These are phyloP conservation scores for Thalassiosira livingstoniorum DNA, from an alignment of 352 stramenopile species.

Conservation along the genomic window DNA sequence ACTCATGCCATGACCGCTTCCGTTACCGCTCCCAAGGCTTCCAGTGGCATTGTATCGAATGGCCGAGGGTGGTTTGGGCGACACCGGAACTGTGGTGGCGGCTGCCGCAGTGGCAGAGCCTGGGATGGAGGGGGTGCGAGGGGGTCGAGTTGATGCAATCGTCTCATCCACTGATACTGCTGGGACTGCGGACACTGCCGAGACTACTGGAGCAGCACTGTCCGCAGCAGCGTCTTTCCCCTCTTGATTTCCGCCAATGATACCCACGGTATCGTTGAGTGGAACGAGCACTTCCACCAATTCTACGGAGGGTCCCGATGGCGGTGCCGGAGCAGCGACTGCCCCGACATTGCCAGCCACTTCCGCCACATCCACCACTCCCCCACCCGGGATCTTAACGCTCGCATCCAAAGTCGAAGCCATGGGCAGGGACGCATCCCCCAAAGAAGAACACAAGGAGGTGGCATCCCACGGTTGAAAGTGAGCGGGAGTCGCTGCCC, in stretches of 20 bases:
- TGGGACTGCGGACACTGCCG: background rate
- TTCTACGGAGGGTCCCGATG: background rate
- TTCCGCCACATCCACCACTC: background rate
- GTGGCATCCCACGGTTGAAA: constrained; percentile 44
- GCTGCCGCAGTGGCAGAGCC: background rate
- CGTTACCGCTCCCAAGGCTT: background rate
- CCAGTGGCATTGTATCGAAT: constrained; percentile 10
- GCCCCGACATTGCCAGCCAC: background rate
- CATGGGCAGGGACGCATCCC: constrained; percentile 1
- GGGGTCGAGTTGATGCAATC: constrained; percentile 33
- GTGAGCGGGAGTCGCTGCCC: constrained; percentile 15
- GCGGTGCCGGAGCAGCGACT: background rate
- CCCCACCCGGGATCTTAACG: background rate
- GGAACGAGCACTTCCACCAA: no score
- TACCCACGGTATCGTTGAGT: no score
- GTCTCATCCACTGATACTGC: constrained; percentile 22
- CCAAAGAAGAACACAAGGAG: constrained; percentile 30
- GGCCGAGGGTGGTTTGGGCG: constrained; percentile 28
- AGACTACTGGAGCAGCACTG: background rate
- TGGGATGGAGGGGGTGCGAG: constrained; percentile 8
- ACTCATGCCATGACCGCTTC: no score
- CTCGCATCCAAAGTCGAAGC: background rate
- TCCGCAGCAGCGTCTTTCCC: no score
- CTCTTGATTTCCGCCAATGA: no score
- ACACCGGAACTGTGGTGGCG: background rate